Base-by-base conservation (phyloP, 495 filamentous ascomycete species). In the Haplographium delicatum region DNA sequence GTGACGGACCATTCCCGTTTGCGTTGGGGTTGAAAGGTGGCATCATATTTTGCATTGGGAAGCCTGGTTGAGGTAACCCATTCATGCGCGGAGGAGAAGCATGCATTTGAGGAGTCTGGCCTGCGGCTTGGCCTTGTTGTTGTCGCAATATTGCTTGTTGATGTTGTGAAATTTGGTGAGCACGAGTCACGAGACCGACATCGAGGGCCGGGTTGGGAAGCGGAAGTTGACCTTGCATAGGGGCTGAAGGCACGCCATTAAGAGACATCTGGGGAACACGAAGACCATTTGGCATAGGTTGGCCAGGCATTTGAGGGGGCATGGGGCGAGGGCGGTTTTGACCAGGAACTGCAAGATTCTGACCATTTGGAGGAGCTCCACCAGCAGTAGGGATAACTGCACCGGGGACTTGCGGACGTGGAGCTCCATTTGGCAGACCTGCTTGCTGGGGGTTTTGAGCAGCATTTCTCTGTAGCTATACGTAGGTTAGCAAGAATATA, bases 241-340 rank as follows among this genome's bases (percentile, higher is more conserved):
- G 82, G 34, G 83, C 71, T 56, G 83, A 86, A 38, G 84, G 82
- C 53, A 90, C 73, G 58, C 81, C 79, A 57, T 84, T 82, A 72
- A 85, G 79, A 22, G 74, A 74, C 64, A 85, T 77, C 7, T 61
- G 64, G 31, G 68, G 54, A 47, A 75, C 46, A 56, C 78, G 56
- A 68, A 85, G 55, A 68, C 78, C 62, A 47, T 73, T 39, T 63
- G 64, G 38, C 50, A 51, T 57, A 18, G 48, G 55, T 24, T 59
- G 56, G 27, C 57, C 57, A 19, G 46, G 18, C 55, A 58, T 58
- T 45, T 62, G 59, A 47, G 55, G 51, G 4, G 51, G 51, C 47
- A 62, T 47, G 15, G 48, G 52, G 37, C 53, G 60, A 47, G 48
- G 47, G 27, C 53, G 44, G 28, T 56, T 59, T 43, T 59, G 60